Evolutionary conservation across 148 eudicot genomes (phyloP).

Genomic region (Gaultheria prostrata): DNA sequence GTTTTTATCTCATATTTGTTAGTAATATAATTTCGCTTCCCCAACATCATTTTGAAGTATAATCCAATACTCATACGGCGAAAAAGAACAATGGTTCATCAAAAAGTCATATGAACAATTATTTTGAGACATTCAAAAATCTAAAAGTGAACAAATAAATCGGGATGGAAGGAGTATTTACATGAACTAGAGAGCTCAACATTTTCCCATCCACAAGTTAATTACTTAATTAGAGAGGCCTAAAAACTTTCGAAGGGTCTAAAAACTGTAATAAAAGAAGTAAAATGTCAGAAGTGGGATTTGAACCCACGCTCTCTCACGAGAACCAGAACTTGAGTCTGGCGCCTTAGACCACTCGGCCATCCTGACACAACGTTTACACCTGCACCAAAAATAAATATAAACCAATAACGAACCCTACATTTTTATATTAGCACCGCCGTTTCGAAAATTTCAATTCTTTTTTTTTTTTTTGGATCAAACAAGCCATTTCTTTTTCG

Average conservation of each 20-base stretch:
- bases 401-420: not conserved
- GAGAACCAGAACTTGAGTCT: conserved; percentile 20
- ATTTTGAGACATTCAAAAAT: too few species aligned
- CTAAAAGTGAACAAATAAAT: too few species aligned
- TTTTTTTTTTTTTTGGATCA: not conserved
- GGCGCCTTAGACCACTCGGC: conserved; percentile 19
- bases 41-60: too few species aligned
- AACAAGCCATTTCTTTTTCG: not conserved
- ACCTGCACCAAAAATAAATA: not conserved
- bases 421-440: too few species aligned
- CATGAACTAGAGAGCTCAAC: not conserved
- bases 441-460: not conserved
- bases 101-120: too few species aligned
- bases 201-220: not conserved
- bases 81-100: too few species aligned
- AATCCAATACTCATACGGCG: too few species aligned
- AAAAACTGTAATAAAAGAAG: not conserved
- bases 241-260: not conserved
- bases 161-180: too few species aligned
- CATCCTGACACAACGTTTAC: not conserved
- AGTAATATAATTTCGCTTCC: too few species aligned
- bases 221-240: not conserved
- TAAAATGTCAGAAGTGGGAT: conserved; percentile 14
- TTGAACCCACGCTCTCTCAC: conserved; percentile 21
- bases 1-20: too few species aligned